Percentiles rank a stretch among this genome's conserved stretches.
These are phyloP conservation scores for Fraxinus albicans DNA, from an alignment of 305 asterid species.

Conservation along the genomic window DNA sequence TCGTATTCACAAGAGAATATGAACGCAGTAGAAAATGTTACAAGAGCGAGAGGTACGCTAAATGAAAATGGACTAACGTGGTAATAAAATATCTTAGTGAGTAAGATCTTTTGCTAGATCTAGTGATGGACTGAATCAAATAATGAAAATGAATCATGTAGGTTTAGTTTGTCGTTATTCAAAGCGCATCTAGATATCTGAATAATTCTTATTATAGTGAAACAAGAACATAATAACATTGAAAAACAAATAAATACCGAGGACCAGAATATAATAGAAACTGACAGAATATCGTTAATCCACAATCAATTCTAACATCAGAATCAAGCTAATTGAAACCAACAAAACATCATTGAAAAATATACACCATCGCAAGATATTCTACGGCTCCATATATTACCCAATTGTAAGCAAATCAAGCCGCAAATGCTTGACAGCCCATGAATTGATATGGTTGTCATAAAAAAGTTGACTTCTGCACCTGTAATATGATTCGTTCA, in stretches of 20 bases:
- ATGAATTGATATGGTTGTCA: conserved; percentile 18
- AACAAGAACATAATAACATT: neutral
- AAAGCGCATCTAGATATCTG: neutral
- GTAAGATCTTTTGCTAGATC: neutral
- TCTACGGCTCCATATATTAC: conserved; percentile 14
- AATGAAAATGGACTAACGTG: neutral
- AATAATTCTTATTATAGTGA: neutral
- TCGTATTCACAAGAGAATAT: neutral
- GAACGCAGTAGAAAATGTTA: neutral
- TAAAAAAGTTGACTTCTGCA: conserved; percentile 24
- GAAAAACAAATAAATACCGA: neutral
- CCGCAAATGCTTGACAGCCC: conserved; percentile 22
- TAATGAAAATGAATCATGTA: neutral
- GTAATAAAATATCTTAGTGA: neutral
- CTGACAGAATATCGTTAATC: neutral
- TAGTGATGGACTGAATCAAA: neutral
- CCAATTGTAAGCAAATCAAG: conserved; percentile 16
- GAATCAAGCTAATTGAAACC: neutral
- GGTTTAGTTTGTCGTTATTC: neutral
- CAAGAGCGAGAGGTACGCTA: neutral
- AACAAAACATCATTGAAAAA: neutral
- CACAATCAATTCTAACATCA: conserved; percentile 6
- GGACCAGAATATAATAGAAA: neutral
- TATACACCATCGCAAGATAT: conserved; percentile 7
- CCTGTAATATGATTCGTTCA: conserved; percentile 15